Evolutionary conservation across 2,329 filamentous ascomycete genomes (phyloP), one percentile per base, ranked within the genome.

Genomic region (Apiospora phragmitis): DNA sequence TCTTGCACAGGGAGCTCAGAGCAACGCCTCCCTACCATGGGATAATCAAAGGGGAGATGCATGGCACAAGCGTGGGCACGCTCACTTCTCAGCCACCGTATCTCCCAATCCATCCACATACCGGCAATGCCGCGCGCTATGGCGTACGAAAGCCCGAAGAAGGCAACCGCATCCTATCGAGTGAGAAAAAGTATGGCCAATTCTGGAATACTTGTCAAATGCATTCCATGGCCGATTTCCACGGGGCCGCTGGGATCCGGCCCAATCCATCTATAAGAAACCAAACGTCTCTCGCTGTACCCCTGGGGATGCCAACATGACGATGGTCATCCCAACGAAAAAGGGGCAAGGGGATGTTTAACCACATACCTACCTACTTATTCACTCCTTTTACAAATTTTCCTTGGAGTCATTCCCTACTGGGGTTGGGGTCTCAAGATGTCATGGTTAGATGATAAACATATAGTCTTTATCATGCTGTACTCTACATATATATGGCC

Each of bases 311-410:
- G 16, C 38, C 51, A 35, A 35, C 51, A n/a, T 4, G 29, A 59
- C 21, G 29, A 29, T 21, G 51, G 51, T 26, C 29, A 35, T 35
- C 18, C 29, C 29, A 8, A 35, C 5, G 3, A 12, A 38, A 35
- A 38, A 8, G 21, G 4, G 55, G 32, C 32, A 38, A 18, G 16
- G 18, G 55, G n/a, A 38, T 9, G 9, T 38, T 38, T 18, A 38
- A 35, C 9, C 8, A 38, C 18, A 62, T 14, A 62, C 55, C 55
- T 14, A 62, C 55, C 55, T 12, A 62, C 55, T 38, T 14, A 38
- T 62, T 62, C 55, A 62, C 55, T 62, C 55, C 55, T 62, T 62
- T 62, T 35, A 62, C 32, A 38, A 62, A 8, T n/a, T 62, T 62
- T 62, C 55, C 4, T 62, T 62, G 55, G 55, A 62, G 32, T 62